Evolutionary conservation across 73 alveolate genomes (phyloP), one percentile per base, ranked within the genome.

Genomic region (Paramecium sonneborni): DNA sequence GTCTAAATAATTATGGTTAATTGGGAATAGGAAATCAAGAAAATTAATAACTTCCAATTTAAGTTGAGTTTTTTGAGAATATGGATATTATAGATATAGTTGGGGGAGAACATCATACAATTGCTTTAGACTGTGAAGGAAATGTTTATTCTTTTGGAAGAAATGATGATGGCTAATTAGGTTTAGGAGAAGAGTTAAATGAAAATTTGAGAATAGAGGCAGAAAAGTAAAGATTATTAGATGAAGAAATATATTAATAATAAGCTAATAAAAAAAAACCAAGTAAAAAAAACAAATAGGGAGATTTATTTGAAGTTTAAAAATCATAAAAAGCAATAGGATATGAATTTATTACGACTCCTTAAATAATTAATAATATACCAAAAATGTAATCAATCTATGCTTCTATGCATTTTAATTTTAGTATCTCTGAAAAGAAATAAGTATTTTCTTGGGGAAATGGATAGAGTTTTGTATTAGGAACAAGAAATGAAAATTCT

Each of bases 61-160:
- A 86, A 56, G 30, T 92, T 20, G 84, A 58, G 41, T 37, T 11
- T 79, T 79, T 79, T 18, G 92, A 92, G 21, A 52, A 76, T 41
- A 39, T 52, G 14, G 74, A 88, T 35, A 86, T 93, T 41, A 38
- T 58, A 9, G 62, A 93, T 34, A 92, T 93, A 26, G 76, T 57
- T 20, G 96, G 96, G 14, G 96, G 96, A 35, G 96, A 93, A 28
- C 85, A 84, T 38, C 96, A 93, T 74, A 57, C 96, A 12, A 41
- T 93, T 38, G 95, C 95, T 15, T 44, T 93, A 21, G 52, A 69
- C 21, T 62, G 18, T 14, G 86, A 88, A 30, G 96, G 96, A n/a
- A 57, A 58, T 48, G 93, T 93, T 32, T 76, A 86, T 21, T 86
- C 68, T 34, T 79, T 88, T 35, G 96, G 96, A 74, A 91, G 95